phyloP scores from a whole-genome alignment of 2,329 filamentous ascomycete genomes.

The Eutypa lata region DNA sequence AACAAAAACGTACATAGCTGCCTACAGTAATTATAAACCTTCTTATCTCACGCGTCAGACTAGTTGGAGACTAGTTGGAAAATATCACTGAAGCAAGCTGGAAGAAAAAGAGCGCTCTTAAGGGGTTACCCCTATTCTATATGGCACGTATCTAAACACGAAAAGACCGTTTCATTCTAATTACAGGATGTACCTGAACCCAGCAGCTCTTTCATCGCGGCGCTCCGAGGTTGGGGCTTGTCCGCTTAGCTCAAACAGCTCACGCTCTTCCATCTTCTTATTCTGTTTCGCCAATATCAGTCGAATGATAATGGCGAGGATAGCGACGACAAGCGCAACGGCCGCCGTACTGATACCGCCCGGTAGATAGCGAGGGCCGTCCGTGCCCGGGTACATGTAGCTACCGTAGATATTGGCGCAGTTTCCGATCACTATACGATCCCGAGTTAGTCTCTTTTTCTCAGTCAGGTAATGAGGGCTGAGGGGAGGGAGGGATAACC shows the following conservation, averaged over 20 bases:
- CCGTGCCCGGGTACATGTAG: constrained; percentile 44
- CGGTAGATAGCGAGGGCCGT: constrained; percentile 42
- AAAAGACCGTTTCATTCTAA: no score
- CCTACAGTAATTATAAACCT: no score
- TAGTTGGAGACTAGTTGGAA: no score
- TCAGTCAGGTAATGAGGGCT: no score
- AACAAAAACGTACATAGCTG: no score
- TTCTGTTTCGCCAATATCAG: constrained; percentile 59
- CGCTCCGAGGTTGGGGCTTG: constrained; percentile 7
- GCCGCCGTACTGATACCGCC: constrained; percentile 60
- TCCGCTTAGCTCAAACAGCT: constrained; percentile 22
- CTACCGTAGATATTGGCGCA: constrained; percentile 44
- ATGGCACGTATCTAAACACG: no score
- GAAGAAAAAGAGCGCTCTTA: no score
- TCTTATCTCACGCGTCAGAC: no score
- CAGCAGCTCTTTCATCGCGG: constrained; percentile 15
- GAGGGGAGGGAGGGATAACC: no score
- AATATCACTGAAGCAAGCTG: no score
- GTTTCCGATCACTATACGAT: constrained; percentile 54
- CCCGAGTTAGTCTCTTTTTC: no score
- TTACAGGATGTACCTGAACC: constrained; percentile 30
- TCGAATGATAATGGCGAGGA: constrained; percentile 51
- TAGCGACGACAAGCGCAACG: constrained; percentile 58
- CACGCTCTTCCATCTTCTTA: constrained; percentile 50
- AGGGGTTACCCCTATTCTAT: no score